Evolutionary conservation across 805 yeast species (phyloP).

Genomic region (Candida hungchunana): DNA sequence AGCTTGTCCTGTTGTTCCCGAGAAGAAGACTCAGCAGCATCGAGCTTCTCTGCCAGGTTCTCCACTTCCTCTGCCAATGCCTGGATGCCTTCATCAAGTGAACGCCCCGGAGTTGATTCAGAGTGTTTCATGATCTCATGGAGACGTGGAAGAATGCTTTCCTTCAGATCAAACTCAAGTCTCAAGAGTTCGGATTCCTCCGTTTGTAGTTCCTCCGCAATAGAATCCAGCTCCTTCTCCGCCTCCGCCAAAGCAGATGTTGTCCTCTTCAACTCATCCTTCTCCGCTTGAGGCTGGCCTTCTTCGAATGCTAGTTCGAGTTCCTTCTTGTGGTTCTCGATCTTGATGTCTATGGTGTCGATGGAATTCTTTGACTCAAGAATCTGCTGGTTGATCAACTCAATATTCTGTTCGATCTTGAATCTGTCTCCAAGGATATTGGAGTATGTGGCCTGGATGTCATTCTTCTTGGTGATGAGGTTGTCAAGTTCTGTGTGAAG

Average conservation of each 20-base stretch:
- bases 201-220: conserved; percentile 37
- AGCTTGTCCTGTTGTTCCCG: conserved; percentile 24
- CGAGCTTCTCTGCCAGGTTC: conserved; percentile 29
- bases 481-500: conserved; percentile 38
- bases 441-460: conserved; percentile 38
- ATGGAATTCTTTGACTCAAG: conserved; percentile 1
- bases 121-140: conserved; percentile 32
- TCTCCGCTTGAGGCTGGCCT: conserved; percentile 48
- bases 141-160: conserved; percentile 51
- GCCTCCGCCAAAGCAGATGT: conserved; percentile 32
- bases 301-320: conserved; percentile 48
- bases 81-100: conserved; percentile 18
- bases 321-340: conserved; percentile 42
- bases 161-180: conserved; percentile 52
- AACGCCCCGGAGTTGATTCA: conserved; percentile 16
- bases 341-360: conserved; percentile 29
- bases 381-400: conserved; percentile 13
- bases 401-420: conserved; percentile 41
- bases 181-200: conserved; percentile 44
- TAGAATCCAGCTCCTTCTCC: conserved; percentile 38
- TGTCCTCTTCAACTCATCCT: conserved; percentile 33
- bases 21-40: conserved; percentile 24
- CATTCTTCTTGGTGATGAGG: conserved; percentile 38
- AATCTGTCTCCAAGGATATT: conserved; percentile 38
- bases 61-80: conserved; percentile 23